Base-by-base conservation (phyloP, 345 rosid genomes). In the Lepidium africanum region DNA sequence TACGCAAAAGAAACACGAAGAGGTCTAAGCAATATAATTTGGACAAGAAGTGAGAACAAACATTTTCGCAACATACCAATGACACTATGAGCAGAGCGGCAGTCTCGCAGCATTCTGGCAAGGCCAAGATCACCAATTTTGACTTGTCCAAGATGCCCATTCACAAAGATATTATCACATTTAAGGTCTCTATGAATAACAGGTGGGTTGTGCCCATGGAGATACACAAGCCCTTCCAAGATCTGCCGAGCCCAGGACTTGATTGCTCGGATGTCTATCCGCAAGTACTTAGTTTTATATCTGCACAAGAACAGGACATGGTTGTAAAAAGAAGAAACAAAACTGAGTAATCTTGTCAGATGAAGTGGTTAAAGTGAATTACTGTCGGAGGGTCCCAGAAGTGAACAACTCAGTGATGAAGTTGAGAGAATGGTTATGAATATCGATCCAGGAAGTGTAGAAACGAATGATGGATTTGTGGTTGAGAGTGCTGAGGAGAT, bases 331-430 rank as follows among this genome's bases (percentile, higher is more conserved):
- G 13, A 12, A 39, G 11, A 54, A 11, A 10, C 3, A 32, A 43
- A 50, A 36, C 32, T 7, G 33, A 64, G 17, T n/a, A 52, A 32
- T 52, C 11, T n/a, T 32, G 39, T 52, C 36, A 51, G 15, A 39
- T 23, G 69, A 63, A 49, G 37, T 16, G 5, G 59, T 51, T 47
- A 17, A 47, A 56, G 27, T 9, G 14, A 60, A 41, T 68, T 80
- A 89, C 96, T 81, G 84, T 75, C 96, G 73, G 48, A 86, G 85
- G 61, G 85, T 85, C 75, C 96, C 96, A 17, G 96, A 89, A 69
- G 92, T 85, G 69, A 89, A 85, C 90, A 89, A 72, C 76, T 89
- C 96, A 21, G 92, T 89, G 79, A 89, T 89, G 85, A 89, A 86
- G 77, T 89, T 86, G 83, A 86, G 86, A 74, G 82, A 79, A 73